Percentiles rank a stretch among this genome's conserved stretches.
These are phyloP conservation scores for Hypoxylon trugodes DNA, from an alignment of 495 filamentous ascomycete species.

Conservation along the genomic window DNA sequence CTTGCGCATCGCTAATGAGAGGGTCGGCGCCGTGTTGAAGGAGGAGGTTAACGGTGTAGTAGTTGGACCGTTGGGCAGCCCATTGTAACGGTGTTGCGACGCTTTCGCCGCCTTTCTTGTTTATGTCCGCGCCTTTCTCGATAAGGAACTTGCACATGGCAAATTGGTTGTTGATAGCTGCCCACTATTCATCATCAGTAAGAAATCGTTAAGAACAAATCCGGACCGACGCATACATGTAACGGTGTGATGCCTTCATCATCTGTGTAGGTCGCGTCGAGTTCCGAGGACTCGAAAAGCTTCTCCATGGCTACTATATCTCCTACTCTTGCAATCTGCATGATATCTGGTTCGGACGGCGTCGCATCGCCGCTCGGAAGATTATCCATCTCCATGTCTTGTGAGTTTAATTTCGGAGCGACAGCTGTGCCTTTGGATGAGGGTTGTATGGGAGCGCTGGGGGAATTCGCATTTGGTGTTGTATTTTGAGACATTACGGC, in stretches of 20 bases:
- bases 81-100: conserved; percentile 93
- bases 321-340: conserved; percentile 91
- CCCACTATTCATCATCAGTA: conserved; percentile 75
- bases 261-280: conserved; percentile 80
- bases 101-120: conserved; percentile 93
- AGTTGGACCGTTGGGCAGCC: conserved; percentile 93
- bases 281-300: conserved; percentile 83
- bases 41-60: conserved; percentile 78
- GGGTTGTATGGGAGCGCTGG: conserved; percentile 53
- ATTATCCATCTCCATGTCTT: conserved; percentile 73
- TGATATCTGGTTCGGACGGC: conserved; percentile 78
- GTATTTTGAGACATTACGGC: conserved; percentile 32
- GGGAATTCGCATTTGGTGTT: conserved; percentile 25
- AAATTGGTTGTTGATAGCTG: conserved; percentile 98
- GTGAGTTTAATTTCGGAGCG: conserved; percentile 67
- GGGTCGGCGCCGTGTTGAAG: conserved; percentile 90
- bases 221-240: conserved; percentile 70
- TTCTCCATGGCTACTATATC: conserved; percentile 88
- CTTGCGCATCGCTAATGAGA: conserved; percentile 86
- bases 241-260: conserved; percentile 93
- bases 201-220: background rate
- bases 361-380: conserved; percentile 57
- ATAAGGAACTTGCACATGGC: conserved; percentile 95
- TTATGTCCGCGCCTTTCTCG: conserved; percentile 87
- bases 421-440: conserved; percentile 66